Evolutionary conservation across 2,329 filamentous ascomycete species (phyloP), one percentile per base, ranked within the genome.

Genomic region (Monilinia fructicola): DNA sequence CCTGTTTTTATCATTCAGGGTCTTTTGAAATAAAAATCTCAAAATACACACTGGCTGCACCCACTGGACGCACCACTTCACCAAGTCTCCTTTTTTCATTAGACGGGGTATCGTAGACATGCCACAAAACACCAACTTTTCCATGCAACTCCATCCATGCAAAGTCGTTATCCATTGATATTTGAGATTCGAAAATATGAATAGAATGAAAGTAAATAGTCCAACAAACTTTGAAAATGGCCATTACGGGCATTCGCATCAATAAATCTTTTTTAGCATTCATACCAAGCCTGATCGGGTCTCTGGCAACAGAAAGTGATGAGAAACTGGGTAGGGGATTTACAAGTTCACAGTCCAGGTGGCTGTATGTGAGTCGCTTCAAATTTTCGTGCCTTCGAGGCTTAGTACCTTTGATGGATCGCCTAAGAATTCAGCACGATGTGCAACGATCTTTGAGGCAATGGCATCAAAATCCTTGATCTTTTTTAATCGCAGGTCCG

Each of bases 391-490:
- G 58, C 71, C 75, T 71, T 85, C 84, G 70, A 89, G 79, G 64
- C 82, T 81, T 55, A 91, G 79, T 59, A 90, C 81, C 78, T 86
- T 87, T 72, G 84, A 85, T 69, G 81, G 80, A 77, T 91, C 88
- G 71, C 82, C 84, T 38, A 88, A 80, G 73, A 91, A 90, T 65
- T 82, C 82, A 69, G 85, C 81, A 73, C 88, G 86, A 76, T 87
- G 90, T 70, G 87, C 83, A 75, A 90, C 82, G 73, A 92, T 90
- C 65, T 85, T 85, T 72, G 83, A 80, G 66, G 88, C 88, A 75
- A 91, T 90, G 60, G 82, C 82, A 69, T 86, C 81, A 75, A 90
- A 90, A 74, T 91, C 88, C 74, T 83, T 84, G 66, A 87, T 80
- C 71, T 87, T 85, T 71, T 82, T 82, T 69, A 80, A 79, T 71